Evolutionary conservation across 2,329 filamentous ascomycete species (phyloP).

Genomic region (Madurella mycetomatis): DNA sequence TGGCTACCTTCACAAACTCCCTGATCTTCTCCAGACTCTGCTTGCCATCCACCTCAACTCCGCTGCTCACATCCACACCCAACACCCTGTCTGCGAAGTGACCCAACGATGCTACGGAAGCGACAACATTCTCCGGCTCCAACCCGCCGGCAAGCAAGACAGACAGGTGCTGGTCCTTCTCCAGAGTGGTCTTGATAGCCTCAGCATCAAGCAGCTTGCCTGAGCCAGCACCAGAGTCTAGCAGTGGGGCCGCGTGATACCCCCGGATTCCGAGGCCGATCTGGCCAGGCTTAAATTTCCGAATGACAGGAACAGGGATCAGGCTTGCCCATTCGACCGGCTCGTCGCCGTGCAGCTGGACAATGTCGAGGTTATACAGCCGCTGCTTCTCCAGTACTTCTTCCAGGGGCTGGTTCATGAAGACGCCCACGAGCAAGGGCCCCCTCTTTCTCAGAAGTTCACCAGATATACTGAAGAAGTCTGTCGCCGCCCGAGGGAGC

Average conservation of each 20-base stretch:
- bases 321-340: slow-evolving; percentile 84
- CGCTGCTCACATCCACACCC: slow-evolving; percentile 90
- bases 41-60: slow-evolving; percentile 77
- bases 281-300: slow-evolving; percentile 74
- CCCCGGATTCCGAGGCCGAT: slow-evolving; percentile 68
- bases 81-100: slow-evolving; percentile 59
- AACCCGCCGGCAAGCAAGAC: slow-evolving; percentile 84
- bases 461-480: slow-evolving; percentile 65
- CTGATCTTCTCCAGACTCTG: slow-evolving; percentile 79
- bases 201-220: slow-evolving; percentile 72
- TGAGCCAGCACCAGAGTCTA: slow-evolving; percentile 83
- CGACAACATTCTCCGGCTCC: slow-evolving; percentile 70
- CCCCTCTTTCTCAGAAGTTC: slow-evolving; percentile 49
- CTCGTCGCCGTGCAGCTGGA: slow-evolving; percentile 90
- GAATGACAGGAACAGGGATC: slow-evolving; percentile 91
- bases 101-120: slow-evolving; percentile 60
- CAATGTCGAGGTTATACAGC: slow-evolving; percentile 73
- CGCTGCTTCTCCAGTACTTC: slow-evolving; percentile 77
- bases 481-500: slow-evolving; percentile 41
- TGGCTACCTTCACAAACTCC: slow-evolving; percentile 73
- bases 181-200: slow-evolving; percentile 63
- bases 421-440: slow-evolving; percentile 85
- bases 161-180: slow-evolving; percentile 63
- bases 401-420: slow-evolving; percentile 81
- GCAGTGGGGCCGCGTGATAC: slow-evolving; percentile 75